Percentiles rank a stretch among this genome's conserved stretches.
Conservation (phyloP, 495 filamentous ascomycete species). For the Chaetomium cochliodes region DNA sequence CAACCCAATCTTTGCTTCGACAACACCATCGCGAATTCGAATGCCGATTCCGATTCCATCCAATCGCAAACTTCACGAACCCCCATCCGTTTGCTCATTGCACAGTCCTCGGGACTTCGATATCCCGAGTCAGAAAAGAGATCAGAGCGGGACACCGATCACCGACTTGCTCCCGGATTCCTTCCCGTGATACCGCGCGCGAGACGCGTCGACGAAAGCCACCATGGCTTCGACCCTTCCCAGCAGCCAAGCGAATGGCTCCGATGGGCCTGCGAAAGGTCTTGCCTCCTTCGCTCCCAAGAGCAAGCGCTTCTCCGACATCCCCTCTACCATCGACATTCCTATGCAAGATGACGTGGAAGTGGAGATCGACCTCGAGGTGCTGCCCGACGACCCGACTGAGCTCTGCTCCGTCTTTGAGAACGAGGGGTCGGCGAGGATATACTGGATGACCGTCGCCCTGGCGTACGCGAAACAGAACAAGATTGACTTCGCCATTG, state of each 20-base stretch:
- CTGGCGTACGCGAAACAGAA: constrained; percentile 96
- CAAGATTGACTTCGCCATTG: constrained; percentile 89
- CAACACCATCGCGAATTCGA: background rate
- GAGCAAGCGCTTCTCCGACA: constrained; percentile 75
- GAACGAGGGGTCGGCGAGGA: constrained; percentile 81
- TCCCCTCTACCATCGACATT: constrained; percentile 85
- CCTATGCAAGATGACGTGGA: constrained; percentile 80
- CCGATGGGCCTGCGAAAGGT: constrained; percentile 29
- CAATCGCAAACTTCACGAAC: constrained; percentile 4
- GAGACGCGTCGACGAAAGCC: constrained; percentile 9
- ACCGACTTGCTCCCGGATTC: constrained; percentile 1
- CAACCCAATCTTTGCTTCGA: background rate
- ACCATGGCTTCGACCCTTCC: constrained; percentile 34
- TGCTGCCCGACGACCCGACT: constrained; percentile 89
- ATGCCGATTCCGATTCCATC: background rate
- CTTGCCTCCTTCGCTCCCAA: constrained; percentile 31
- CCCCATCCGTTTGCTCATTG: constrained; percentile 1
- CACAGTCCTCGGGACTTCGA: background rate
- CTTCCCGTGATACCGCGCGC: background rate
- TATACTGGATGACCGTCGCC: constrained; percentile 93
- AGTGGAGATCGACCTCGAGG: constrained; percentile 89
- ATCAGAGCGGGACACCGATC: background rate
- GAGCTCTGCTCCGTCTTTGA: constrained; percentile 92
- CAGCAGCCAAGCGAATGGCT: constrained; percentile 34
- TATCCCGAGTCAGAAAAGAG: background rate